Conservation (phyloP, 139 green algal genomes). For the Parachlorella kessleri region DNA sequence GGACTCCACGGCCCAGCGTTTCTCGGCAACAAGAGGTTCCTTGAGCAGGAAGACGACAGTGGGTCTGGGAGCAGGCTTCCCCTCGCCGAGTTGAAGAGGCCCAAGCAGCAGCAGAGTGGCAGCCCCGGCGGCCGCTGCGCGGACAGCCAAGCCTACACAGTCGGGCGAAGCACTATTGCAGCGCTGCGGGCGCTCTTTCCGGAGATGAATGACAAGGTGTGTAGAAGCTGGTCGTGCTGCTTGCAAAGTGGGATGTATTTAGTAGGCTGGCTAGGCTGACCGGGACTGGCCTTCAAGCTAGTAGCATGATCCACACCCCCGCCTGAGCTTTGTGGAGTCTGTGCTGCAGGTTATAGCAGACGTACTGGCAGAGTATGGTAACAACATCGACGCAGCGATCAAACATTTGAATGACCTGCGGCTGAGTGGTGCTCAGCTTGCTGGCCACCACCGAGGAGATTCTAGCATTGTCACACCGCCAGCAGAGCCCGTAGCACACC, state of each 20-base stretch:
- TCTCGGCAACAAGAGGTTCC: slow-evolving; percentile 30
- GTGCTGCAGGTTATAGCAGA: slow-evolving; percentile 57
- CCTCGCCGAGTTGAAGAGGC: slow-evolving; percentile 17
- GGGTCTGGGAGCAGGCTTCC: background rate
- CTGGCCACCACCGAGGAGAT: no score
- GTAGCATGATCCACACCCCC: no score
- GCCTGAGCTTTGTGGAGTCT: background rate
- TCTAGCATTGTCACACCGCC: no score
- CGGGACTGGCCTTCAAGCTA: no score
- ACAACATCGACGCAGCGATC: slow-evolving; percentile 84
- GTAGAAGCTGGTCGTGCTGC: no score
- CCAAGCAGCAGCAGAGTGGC: slow-evolving; percentile 3
- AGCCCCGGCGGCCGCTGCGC: slow-evolving; percentile 18
- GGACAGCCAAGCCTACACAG: slow-evolving; percentile 14
- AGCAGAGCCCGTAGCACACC: no score
- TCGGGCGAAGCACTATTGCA: slow-evolving; percentile 37
- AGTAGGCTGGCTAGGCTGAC: no score
- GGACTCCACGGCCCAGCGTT: no score
- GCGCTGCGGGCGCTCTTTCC: slow-evolving; percentile 69
- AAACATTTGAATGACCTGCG: slow-evolving; percentile 67
- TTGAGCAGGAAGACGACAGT: slow-evolving; percentile 13
- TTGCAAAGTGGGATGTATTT: no score
- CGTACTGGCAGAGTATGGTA: slow-evolving; percentile 69
- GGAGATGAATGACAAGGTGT: slow-evolving; percentile 70
- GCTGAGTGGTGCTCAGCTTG: slow-evolving; percentile 30